Evolutionary conservation across 495 filamentous ascomycete genomes (phyloP).

Genomic region (Penicillium verhagenii): DNA sequence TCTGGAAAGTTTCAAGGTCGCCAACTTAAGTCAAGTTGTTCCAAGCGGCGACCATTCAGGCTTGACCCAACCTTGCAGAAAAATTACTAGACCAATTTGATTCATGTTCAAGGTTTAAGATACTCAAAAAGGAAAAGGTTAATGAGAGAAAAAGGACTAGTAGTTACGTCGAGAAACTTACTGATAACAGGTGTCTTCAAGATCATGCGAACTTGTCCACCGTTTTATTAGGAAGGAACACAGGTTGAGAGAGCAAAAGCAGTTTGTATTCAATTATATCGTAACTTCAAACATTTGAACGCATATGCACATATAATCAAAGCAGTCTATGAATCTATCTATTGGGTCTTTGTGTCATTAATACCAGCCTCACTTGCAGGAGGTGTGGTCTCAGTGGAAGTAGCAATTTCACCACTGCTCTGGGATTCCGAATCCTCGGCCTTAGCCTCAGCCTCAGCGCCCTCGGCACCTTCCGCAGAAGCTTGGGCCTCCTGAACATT

Average conservation of each 20-base stretch:
- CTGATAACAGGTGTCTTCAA: no score
- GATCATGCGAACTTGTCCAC: no score
- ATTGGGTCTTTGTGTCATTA: not conserved
- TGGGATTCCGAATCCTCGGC: not conserved
- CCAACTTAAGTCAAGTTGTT: no score
- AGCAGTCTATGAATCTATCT: not conserved
- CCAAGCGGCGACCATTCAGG: no score
- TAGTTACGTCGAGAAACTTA: no score
- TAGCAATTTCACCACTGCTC: not conserved
- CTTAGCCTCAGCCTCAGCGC: not conserved
- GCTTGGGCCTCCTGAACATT: not conserved
- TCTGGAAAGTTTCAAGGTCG: no score
- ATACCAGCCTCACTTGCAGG: not conserved
- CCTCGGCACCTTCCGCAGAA: not conserved
- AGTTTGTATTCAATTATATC: not conserved
- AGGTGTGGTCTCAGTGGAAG: not conserved
- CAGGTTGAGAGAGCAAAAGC: not conserved
- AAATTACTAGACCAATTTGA: no score
- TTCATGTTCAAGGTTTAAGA: no score
- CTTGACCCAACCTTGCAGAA: no score
- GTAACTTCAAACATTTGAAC: not conserved
- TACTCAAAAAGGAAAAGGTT: no score
- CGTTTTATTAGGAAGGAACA: not conserved
- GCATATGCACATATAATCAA: not conserved
- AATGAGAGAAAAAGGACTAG: no score